Percentiles rank a stretch among this genome's conserved stretches.
Conservation (phyloP, 345 rosid genomes). For the Theobroma cacao region DNA sequence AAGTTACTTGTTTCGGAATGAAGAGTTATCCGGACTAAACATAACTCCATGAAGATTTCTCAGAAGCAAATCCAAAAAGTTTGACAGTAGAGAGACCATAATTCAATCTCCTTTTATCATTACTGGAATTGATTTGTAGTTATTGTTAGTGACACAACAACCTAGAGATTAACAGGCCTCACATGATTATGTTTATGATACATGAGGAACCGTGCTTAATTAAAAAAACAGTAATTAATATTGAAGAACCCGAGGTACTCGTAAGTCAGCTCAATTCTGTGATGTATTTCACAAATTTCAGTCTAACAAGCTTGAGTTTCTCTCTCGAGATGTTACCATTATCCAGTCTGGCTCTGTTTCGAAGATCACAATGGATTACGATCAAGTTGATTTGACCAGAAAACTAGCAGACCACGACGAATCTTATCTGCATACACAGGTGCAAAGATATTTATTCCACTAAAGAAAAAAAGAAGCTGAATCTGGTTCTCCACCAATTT, state of each 20-base stretch:
- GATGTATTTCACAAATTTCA: background rate
- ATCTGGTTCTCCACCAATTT: constrained; percentile 25
- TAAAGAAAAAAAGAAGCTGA: constrained; percentile 1
- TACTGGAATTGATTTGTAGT: background rate
- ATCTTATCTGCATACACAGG: constrained; percentile 2
- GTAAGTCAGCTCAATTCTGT: too few relatives aligned
- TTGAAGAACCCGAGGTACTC: background rate
- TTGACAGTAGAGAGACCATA: background rate
- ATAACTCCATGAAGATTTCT: background rate
- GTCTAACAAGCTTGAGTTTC: background rate
- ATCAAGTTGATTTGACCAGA: background rate
- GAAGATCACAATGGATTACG: background rate
- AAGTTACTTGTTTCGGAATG: background rate
- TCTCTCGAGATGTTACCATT: background rate
- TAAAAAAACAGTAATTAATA: too few relatives aligned
- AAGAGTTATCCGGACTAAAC: background rate
- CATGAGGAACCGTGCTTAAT: background rate
- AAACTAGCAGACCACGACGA: constrained; percentile 2
- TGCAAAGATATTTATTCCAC: background rate
- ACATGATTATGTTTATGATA: background rate
- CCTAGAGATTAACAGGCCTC: background rate
- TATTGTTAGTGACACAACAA: background rate
- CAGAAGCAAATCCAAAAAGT: background rate
- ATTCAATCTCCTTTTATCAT: background rate
- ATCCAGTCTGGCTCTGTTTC: background rate